A percentile compares a stretch with the other conserved stretches of the same genome.
Conservation (phyloP, 140 eudicot species). For the Anethum foeniculum region DNA sequence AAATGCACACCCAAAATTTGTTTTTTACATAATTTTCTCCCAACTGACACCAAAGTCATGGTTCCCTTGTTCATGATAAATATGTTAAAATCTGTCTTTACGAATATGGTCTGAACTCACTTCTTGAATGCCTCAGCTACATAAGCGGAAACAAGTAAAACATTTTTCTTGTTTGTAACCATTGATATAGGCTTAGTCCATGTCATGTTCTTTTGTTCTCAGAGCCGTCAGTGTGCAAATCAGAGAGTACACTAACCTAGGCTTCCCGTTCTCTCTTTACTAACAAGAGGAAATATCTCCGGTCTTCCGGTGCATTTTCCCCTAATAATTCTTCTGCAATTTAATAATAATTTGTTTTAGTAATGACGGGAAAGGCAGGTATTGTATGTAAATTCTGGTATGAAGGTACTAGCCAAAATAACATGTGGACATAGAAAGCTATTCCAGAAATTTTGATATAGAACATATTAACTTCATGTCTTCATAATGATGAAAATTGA, state of each 20-base stretch:
- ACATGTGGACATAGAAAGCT: conserved; percentile 11
- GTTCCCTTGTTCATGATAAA: conserved; percentile 44
- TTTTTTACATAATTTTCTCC: conserved; percentile 25
- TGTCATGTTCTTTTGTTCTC: conserved; percentile 28
- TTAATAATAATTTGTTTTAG: not conserved
- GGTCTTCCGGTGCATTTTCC: conserved; percentile 17
- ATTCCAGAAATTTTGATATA: not conserved
- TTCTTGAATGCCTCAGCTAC: conserved; percentile 43
- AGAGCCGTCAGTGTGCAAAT: conserved; percentile 44
- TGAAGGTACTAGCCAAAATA: conserved; percentile 13
- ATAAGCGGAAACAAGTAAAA: conserved; percentile 52
- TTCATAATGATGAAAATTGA: not conserved
- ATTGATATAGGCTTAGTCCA: conserved; percentile 33
- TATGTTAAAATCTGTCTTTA: conserved; percentile 33
- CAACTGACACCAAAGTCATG: conserved; percentile 55
- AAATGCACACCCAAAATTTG: not conserved
- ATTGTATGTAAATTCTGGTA: not conserved
- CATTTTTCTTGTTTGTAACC: conserved; percentile 22
- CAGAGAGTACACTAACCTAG: conserved; percentile 39
- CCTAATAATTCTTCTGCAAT: not conserved
- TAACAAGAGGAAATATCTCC: conserved; percentile 10
- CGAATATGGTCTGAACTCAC: conserved; percentile 30
- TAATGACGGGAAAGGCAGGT: not conserved
- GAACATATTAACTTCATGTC: not conserved
- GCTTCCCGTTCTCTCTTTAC: conserved; percentile 10